Conservation (phyloP, 2,329 filamentous ascomycete genomes). For the Lasiodiplodia hormozganensis region DNA sequence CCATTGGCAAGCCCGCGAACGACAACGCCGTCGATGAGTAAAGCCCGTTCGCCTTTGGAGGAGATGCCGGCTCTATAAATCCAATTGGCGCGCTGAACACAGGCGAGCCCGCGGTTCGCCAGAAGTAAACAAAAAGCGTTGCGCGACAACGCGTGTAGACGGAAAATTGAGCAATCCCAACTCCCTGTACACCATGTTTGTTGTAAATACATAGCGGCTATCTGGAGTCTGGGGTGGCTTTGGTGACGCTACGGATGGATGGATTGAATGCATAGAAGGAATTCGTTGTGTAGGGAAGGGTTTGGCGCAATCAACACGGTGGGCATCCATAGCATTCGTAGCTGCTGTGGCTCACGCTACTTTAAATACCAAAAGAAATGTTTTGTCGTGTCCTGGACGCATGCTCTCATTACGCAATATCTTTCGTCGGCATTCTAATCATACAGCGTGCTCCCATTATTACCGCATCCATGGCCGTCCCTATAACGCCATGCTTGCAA, state of each 20-base stretch:
- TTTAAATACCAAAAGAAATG: slow-evolving; percentile 8
- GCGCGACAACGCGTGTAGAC: background rate
- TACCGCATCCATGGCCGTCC: slow-evolving; percentile 26
- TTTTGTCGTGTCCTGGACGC: slow-evolving; percentile 21
- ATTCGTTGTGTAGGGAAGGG: slow-evolving; percentile 12
- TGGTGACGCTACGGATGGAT: slow-evolving; percentile 14
- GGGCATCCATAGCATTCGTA: slow-evolving; percentile 5
- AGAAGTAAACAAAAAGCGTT: slow-evolving; percentile 10
- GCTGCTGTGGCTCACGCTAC: slow-evolving; percentile 1
- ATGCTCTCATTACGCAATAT: slow-evolving; percentile 30
- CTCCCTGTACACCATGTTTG: slow-evolving; percentile 27
- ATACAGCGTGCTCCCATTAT: slow-evolving; percentile 26
- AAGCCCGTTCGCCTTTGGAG: slow-evolving; percentile 1
- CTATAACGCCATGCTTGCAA: slow-evolving; percentile 48
- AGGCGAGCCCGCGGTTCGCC: background rate
- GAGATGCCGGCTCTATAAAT: background rate
- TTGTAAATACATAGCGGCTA: slow-evolving; percentile 23
- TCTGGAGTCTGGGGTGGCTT: slow-evolving; percentile 27
- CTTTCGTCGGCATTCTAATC: slow-evolving; percentile 28
- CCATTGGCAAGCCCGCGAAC: slow-evolving; percentile 31
- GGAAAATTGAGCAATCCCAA: slow-evolving; percentile 14
- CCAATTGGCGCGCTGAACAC: background rate
- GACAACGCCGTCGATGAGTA: slow-evolving; percentile 19
- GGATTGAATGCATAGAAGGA: slow-evolving; percentile 24
- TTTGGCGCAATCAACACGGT: slow-evolving; percentile 5